Base-by-base conservation (phyloP, 2,329 filamentous ascomycete species). In the Ophiostoma perfectum region DNA sequence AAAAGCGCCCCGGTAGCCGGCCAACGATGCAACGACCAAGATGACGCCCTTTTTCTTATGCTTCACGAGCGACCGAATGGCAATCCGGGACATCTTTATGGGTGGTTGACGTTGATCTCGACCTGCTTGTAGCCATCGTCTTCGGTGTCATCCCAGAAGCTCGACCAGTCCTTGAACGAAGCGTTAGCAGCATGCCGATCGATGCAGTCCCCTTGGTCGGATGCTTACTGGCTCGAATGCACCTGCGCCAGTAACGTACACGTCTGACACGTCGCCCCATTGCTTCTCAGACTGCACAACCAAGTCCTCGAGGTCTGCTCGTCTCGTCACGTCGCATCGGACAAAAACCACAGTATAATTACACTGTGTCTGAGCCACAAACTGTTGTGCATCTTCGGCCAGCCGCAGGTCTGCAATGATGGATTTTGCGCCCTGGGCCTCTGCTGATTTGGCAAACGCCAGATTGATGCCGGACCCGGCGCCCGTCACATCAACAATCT, bases 91-190 rank as follows among this genome's bases (percentile, higher is more conserved):
- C 8, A 55, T 73, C 68, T 80, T 79, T 41, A 78, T 74, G 3
- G 77, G 69, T 80, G 78, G 63, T 75, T 74, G 18, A 76, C 69
- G 70, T 80, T 79, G 71, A 79, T 76, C 6, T 74, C 72, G 41
- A 79, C 66, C 4, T 71, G 58, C 16, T 71, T 70, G 71, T 78
- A 79, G 47, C 68, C 44, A 42, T 75, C 73, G 4, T 73, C 71
- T 69, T 79, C 77, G 4, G 73, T 73, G 72, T 80, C 78, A 60
- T 76, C 70, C 75, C 77, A 77, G 73, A 78, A 79, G 64, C 76
- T 77, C 5, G 75, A 77, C 72, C 71, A 75, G 36, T 69, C 44
- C 72, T 55, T 11, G 18, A 55, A 6, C 16, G 2, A 27, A 2
- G 49, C 5, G 49, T 55, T 2, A 55, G 49, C 49, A 55, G 12